Evolutionary conservation across 2,329 filamentous ascomycete genomes (phyloP), one percentile per base, ranked within the genome.

Genomic region (Phoma herbarum): DNA sequence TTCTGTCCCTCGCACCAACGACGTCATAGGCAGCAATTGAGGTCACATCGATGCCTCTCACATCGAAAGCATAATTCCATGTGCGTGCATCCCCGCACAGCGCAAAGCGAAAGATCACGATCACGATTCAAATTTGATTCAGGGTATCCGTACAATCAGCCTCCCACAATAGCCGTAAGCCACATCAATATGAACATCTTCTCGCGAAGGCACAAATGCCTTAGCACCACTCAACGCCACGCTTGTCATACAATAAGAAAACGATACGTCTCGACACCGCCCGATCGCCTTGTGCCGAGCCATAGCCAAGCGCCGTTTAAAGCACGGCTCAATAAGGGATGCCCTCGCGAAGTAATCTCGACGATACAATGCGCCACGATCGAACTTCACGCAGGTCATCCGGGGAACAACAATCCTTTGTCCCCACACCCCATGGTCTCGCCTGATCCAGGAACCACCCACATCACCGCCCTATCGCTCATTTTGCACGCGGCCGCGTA

Each of bases 81-180:
- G 3, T 3, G 16, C 20, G 2, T 35, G 5, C 2, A 20, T 25
- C 1, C 10, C 4, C 10, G 14, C 14, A 14, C 33, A 20, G 6
- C 23, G 26, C 35, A 43, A 23, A 10, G 22, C 11, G 26, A 26
- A 2, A 42, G 9, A 12, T 18, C 20, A 23, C 14, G 22, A 11
- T 45, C 25, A 33, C 29, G 25, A 12, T 16, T 20, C 35, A 26
- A 43, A 18, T 43, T 20, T 39, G 14, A 41, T 39, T 39, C 29
- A 39, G 56, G 50, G 56, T 59, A 59, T 59, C 54, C 37, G 49
- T 20, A 39, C n/a, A 39, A 39, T 20, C 35, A 46, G 10, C 31
- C 16, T 44, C 33, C 42, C 47, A 20, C 29, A 43, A 20, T 23
- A 53, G 39, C 39, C 56, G 39, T 59, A 45, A 52, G n/a, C 39